Evolutionary conservation across 768 basidiomycete species (phyloP).

Genomic region (Amyloporia xantha): DNA sequence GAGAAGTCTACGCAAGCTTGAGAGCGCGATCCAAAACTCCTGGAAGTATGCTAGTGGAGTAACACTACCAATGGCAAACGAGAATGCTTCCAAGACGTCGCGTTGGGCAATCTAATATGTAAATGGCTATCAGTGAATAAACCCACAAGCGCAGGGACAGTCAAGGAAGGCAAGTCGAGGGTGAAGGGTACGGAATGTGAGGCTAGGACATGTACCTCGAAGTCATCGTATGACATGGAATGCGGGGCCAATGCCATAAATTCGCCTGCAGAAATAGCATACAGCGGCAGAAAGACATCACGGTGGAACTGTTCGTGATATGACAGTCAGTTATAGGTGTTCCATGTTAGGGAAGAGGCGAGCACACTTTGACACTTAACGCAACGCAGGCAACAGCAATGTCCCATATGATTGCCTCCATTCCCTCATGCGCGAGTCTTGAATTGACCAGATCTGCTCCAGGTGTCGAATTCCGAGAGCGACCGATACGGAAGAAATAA

Average conservation of each 20-base stretch:
- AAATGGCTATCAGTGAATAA: too few relatives aligned
- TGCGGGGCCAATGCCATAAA: constrained; percentile 47
- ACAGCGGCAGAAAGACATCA: constrained; percentile 51
- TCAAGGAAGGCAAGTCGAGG: too few relatives aligned
- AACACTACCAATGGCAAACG: constrained; percentile 42
- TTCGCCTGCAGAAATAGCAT: constrained; percentile 44
- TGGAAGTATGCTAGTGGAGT: constrained; percentile 45
- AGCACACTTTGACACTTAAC: constrained; percentile 51
- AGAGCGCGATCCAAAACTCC: constrained; percentile 52
- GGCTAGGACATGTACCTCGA: constrained; percentile 39
- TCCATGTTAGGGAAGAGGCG: too few relatives aligned
- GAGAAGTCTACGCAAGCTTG: constrained; percentile 41
- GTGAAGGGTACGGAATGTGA: neutral
- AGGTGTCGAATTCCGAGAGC: neutral
- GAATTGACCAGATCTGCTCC: constrained; percentile 7
- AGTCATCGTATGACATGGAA: constrained; percentile 35
- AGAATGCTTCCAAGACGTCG: constrained; percentile 42
- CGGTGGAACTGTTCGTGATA: constrained; percentile 46
- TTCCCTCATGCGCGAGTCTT: neutral
- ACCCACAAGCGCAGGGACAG: too few relatives aligned
- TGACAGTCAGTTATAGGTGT: neutral
- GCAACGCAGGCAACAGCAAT: constrained; percentile 52
- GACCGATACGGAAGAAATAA: constrained; percentile 37
- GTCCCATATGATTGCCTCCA: constrained; percentile 45
- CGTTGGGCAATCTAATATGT: constrained; percentile 44